Evolutionary conservation across 768 basidiomycete genomes (phyloP).

Genomic region (Suillus alpinus): DNA sequence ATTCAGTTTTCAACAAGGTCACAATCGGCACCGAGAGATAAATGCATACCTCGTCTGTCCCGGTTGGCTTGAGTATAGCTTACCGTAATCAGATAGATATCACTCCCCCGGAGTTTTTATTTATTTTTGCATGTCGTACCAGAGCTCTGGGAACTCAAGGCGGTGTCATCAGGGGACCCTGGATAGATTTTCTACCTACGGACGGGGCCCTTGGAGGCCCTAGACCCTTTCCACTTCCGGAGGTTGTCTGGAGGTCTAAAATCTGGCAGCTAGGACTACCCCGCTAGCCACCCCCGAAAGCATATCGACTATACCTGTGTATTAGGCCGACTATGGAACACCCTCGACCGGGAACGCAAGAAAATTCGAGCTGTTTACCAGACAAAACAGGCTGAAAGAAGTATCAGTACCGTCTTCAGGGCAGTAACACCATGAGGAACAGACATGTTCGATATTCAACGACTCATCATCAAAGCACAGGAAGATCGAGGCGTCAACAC

Average conservation of each 20-base stretch:
- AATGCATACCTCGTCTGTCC: background rate
- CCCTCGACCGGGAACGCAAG: background rate
- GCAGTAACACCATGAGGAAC: background rate
- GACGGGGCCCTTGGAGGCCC: background rate
- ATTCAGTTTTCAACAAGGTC: background rate
- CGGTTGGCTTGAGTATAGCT: background rate
- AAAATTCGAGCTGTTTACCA: background rate
- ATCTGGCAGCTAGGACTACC: background rate
- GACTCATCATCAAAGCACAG: background rate
- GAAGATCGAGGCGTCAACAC: background rate
- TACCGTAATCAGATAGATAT: background rate
- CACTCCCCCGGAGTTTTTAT: background rate
- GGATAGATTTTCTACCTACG: background rate
- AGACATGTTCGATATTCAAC: background rate
- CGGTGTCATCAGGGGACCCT: too few relatives aligned
- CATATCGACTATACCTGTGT: background rate
- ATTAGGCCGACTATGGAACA: background rate
- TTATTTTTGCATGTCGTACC: background rate
- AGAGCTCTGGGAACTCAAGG: background rate
- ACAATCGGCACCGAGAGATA: constrained; percentile 2
- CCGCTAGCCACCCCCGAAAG: background rate
- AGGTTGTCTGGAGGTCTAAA: background rate
- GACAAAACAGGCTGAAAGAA: background rate
- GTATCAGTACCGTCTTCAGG: background rate
- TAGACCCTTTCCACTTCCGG: too few relatives aligned